phyloP scores from a whole-genome alignment of 257 asterid genomes.

The Solanum paucissectum region DNA sequence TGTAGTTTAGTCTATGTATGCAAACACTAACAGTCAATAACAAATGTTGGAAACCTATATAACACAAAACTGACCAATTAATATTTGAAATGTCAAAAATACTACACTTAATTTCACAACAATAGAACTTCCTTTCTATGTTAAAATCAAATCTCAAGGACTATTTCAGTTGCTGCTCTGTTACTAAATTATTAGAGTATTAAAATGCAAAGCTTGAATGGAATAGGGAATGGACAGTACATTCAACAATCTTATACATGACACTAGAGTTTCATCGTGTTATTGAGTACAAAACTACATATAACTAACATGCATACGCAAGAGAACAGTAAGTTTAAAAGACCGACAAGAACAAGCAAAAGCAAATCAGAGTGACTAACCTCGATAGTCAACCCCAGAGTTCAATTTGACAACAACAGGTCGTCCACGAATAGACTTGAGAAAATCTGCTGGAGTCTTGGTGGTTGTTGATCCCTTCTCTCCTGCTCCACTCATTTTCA shows the following conservation, averaged over 20 bases:
- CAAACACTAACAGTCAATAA: background rate
- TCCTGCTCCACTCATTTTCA: constrained; percentile 57
- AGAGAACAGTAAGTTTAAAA: background rate
- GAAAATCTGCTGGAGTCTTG: constrained; percentile 91
- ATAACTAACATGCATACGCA: background rate
- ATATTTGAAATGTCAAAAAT: background rate
- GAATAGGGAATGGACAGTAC: background rate
- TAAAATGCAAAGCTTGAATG: background rate
- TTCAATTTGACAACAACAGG: constrained; percentile 95
- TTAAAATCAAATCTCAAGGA: background rate
- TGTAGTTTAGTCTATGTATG: background rate
- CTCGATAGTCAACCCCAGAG: constrained; percentile 94
- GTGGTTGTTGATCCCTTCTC: constrained; percentile 59
- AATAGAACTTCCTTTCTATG: background rate
- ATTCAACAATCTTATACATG: background rate
- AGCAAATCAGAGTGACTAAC: constrained; percentile 17
- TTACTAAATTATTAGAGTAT: background rate
- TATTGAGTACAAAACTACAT: background rate
- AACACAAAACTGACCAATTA: background rate
- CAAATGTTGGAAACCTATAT: background rate
- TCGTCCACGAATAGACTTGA: constrained; percentile 91
- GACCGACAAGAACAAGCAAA: background rate
- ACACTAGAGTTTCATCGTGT: background rate
- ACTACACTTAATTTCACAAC: too few species aligned
- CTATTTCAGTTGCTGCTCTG: background rate